Conservation (phyloP, 2,329 filamentous ascomycete species). For the Penicillium griseofulvum region DNA sequence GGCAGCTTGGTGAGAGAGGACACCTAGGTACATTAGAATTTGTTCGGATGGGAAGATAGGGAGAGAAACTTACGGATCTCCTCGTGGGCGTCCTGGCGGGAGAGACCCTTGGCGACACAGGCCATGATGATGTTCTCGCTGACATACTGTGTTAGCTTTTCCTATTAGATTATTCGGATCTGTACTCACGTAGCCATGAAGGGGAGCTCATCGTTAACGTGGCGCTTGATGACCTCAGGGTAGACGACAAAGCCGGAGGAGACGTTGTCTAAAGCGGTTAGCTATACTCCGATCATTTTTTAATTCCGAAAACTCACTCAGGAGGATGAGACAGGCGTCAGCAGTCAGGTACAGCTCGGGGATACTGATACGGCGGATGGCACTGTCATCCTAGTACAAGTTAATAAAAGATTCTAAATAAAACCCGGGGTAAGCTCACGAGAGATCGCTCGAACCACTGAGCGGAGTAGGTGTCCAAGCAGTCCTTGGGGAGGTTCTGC, state of each 20-base stretch:
- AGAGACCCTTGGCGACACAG: conserved; percentile 66
- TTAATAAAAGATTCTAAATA: conserved; percentile 7
- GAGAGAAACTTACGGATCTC: conserved; percentile 59
- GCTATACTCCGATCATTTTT: not conserved
- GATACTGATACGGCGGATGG: conserved; percentile 59
- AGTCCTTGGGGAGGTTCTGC: conserved; percentile 54
- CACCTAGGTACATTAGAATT: conserved; percentile 35
- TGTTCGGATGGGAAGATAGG: not conserved
- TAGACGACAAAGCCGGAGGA: conserved; percentile 73
- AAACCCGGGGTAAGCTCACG: conserved; percentile 18
- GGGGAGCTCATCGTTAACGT: conserved; percentile 72
- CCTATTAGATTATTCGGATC: not conserved
- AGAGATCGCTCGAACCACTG: conserved; percentile 79
- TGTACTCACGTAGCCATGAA: conserved; percentile 71
- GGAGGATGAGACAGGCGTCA: conserved; percentile 54
- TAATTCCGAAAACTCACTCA: conserved; percentile 26
- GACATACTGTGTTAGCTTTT: conserved; percentile 16
- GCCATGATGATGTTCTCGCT: conserved; percentile 68
- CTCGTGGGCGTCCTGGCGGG: conserved; percentile 81
- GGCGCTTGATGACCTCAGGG: conserved; percentile 66
- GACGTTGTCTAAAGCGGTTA: conserved; percentile 58
- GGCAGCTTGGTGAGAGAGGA: conserved; percentile 74
- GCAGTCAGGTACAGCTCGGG: conserved; percentile 67
- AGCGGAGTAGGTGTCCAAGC: conserved; percentile 64
- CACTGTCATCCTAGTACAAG: conserved; percentile 61